Conservation (phyloP, 768 basidiomycete genomes). For the Pleurotus sapidus region DNA sequence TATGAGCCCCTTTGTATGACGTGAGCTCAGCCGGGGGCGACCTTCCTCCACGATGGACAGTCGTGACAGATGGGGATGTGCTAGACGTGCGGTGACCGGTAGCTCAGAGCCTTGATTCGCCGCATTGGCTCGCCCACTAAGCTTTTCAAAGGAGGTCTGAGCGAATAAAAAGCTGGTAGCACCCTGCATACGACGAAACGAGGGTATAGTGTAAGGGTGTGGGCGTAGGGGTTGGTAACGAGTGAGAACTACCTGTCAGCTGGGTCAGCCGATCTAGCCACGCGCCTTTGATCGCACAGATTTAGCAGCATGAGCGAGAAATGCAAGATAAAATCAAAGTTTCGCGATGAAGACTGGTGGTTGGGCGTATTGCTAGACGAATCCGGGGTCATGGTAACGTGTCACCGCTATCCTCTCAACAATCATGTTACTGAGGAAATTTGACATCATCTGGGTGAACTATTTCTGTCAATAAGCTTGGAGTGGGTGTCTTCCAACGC, state of each 20-base stretch:
- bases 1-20: not conserved
- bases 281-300: too few relatives aligned
- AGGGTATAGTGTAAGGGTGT: not conserved
- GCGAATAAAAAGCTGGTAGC: not conserved
- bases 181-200: not conserved
- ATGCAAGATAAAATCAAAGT: too few relatives aligned
- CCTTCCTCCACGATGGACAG: too few relatives aligned
- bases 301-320: too few relatives aligned
- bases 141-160: not conserved
- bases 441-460: too few relatives aligned
- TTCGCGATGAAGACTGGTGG: too few relatives aligned
- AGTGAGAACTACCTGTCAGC: not conserved
- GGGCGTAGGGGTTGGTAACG: not conserved
- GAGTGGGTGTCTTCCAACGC: too few relatives aligned
- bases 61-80: not conserved
- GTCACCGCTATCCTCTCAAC: too few relatives aligned
- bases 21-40: not conserved
- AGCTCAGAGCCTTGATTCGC: not conserved
- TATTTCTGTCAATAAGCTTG: too few relatives aligned
- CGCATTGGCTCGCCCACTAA: not conserved
- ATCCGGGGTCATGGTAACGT: too few relatives aligned
- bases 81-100: not conserved
- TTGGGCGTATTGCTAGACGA: too few relatives aligned
- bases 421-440: too few relatives aligned
- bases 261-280: not conserved